These are phyloP conservation scores for Penicillium steckii DNA, from an alignment of 495 filamentous ascomycete species.

Conservation along the genomic window DNA sequence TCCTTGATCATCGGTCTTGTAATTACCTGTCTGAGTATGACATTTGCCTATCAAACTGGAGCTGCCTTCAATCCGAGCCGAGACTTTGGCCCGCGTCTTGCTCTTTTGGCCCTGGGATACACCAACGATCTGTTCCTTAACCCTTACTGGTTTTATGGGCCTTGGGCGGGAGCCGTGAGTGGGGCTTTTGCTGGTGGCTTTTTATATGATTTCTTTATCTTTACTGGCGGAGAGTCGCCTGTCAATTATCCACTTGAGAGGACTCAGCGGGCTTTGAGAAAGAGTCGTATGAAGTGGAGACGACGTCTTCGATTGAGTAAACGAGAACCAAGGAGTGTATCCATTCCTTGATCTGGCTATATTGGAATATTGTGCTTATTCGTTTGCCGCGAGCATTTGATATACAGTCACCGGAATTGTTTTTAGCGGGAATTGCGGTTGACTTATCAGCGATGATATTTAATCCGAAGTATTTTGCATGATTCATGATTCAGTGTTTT, in stretches of 20 bases:
- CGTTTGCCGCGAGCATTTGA: no score
- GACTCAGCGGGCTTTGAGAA: constrained; percentile 32
- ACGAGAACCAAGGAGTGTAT: background rate
- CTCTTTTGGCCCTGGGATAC: constrained; percentile 44
- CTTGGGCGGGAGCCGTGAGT: constrained; percentile 43
- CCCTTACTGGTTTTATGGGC: constrained; percentile 53
- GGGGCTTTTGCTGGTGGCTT: constrained; percentile 47
- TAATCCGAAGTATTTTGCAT: no score
- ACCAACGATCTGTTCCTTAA: constrained; percentile 37
- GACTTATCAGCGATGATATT: no score
- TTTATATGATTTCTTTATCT: constrained; percentile 55
- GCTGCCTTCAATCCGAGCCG: constrained; percentile 50
- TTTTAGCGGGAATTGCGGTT: no score
- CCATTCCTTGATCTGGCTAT: background rate
- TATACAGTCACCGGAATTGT: no score
- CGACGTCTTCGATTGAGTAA: constrained; percentile 22
- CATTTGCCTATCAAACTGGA: constrained; percentile 48
- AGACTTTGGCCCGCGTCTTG: constrained; percentile 50
- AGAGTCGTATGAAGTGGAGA: constrained; percentile 35
- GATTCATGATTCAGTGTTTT: no score
- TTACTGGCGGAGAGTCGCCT: constrained; percentile 51
- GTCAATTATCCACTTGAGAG: constrained; percentile 49
- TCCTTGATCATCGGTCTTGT: constrained; percentile 47
- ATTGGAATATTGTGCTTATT: no score
- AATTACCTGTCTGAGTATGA: constrained; percentile 40